Evolutionary conservation across 2,329 filamentous ascomycete species (phyloP).

Genomic region (Neodidymelliopsis sp.): DNA sequence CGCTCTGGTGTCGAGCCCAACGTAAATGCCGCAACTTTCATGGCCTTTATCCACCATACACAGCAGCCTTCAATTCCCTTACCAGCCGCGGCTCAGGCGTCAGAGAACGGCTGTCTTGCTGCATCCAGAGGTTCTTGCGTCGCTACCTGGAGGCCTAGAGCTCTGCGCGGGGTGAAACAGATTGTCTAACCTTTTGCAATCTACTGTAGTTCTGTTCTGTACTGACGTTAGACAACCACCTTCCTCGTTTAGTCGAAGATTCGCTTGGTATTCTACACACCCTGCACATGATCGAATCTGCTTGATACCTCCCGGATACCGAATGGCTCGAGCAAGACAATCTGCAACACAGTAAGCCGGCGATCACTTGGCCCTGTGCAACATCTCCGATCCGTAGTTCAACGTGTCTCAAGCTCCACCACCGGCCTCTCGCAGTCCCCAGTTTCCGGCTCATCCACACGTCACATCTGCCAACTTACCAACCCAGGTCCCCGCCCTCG

Average conservation of each 20-base stretch:
- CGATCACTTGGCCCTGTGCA: slow-evolving; percentile 8
- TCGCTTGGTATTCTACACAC: slow-evolving; percentile 12
- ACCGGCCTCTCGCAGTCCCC: slow-evolving; percentile 2
- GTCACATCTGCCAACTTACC: slow-evolving; percentile 2
- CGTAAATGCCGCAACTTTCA: slow-evolving; percentile 19
- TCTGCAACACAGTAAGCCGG: slow-evolving; percentile 9
- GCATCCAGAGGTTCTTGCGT: slow-evolving; percentile 4
- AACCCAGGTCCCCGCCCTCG: slow-evolving; percentile 3
- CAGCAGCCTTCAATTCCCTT: not conserved
- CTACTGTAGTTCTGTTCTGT: slow-evolving; percentile 5
- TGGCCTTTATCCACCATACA: slow-evolving; percentile 20
- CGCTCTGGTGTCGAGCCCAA: slow-evolving; percentile 9
- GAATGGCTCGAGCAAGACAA: slow-evolving; percentile 3
- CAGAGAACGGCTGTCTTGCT: slow-evolving; percentile 15
- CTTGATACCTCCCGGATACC: not conserved
- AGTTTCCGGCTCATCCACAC: slow-evolving; percentile 1
- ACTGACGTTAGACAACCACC: slow-evolving; percentile 11
- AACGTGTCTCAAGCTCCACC: not conserved
- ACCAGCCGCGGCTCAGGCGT: slow-evolving; percentile 11
- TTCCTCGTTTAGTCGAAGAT: slow-evolving; percentile 20
- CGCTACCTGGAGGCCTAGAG: slow-evolving; percentile 9
- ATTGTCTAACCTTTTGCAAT: slow-evolving; percentile 8
- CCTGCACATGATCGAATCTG: slow-evolving; percentile 8
- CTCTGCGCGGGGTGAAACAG: slow-evolving; percentile 4
- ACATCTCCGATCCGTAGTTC: not conserved